Base-by-base conservation (phyloP, 75 land plant species). In the Sequoiadendron giganteum region DNA sequence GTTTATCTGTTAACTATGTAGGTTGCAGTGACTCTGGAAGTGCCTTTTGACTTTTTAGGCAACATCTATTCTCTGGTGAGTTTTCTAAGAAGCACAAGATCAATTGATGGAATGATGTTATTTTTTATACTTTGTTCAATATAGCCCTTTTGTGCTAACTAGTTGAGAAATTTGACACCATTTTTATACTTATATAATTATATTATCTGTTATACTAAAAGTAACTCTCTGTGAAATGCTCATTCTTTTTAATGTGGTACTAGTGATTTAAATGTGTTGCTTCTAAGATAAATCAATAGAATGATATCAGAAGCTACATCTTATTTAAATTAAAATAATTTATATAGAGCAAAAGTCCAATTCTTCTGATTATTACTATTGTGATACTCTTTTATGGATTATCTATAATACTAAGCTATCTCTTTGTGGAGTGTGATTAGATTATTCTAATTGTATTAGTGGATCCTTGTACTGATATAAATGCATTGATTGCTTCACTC, bases 31-130 rank as follows among this genome's bases (percentile, higher is more conserved):
- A 92, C 91, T 55, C 72, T 97, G 47, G 94, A 94, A 87, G 92
- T 95, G 9, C 94, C 96, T 36, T 97, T 87, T 90, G 97, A 96
- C 79, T 91, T 97, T 25, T 83, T 97, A 76, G 98, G 98, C 54
- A 88, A 85, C 84, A 88, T 96, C 11, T 95, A 97, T 45, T 95
- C 94, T 89, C 93, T 96, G 89, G 98, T 97, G 68, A 89, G 90
- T 86, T 43, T 89, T 28, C 5, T 43, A 25, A 18, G n/a, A 36
- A 11, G 47, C 80, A 68, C 78, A 39, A 79, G 32, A 32, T 76
- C 38, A n/a, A 49, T 32, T 14, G 30, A 56, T 48, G 3, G 13
- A 34, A 6, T 10, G 19, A 47, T 82, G 13, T 18, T 61, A 45
- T 72, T 45, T 83, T 15, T 49, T 75, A 28, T 86, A 80, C 34